These are phyloP conservation scores for Xylaria acuta DNA, from an alignment of 495 filamentous ascomycete species.

Conservation along the genomic window DNA sequence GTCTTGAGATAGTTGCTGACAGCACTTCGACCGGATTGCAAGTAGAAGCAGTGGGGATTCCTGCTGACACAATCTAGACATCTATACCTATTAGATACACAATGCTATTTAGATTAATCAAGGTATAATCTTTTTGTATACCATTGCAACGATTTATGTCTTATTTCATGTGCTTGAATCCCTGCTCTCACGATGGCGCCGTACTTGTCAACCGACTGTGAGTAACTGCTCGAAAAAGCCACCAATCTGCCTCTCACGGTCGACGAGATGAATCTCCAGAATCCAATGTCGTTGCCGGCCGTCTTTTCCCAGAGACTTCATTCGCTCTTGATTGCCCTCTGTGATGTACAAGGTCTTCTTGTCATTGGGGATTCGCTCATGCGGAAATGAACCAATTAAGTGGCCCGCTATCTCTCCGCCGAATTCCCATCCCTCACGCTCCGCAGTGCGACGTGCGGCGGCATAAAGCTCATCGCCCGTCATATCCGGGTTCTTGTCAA, in stretches of 20 bases:
- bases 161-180: not conserved
- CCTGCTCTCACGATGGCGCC: not conserved
- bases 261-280: slow-evolving; percentile 57
- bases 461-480: slow-evolving; percentile 52
- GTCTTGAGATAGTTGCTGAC: not conserved
- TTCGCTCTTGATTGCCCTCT: slow-evolving; percentile 47
- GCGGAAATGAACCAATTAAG: slow-evolving; percentile 43
- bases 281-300: slow-evolving; percentile 57
- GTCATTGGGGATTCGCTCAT: slow-evolving; percentile 58
- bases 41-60: not conserved
- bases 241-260: slow-evolving; percentile 44
- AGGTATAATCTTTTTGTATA: not conserved
- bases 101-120: not conserved
- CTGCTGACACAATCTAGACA: not conserved
- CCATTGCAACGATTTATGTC: not conserved
- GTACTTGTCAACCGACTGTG: slow-evolving; percentile 38
- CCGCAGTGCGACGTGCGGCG: slow-evolving; percentile 40
- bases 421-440: slow-evolving; percentile 46
- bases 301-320: slow-evolving; percentile 46
- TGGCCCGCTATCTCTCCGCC: slow-evolving; percentile 55
- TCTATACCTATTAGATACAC: not conserved
- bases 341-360: slow-evolving; percentile 51
- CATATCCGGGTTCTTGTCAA: slow-evolving; percentile 45
- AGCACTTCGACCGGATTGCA: not conserved
- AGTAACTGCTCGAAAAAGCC: slow-evolving; percentile 56